A percentile compares a stretch with the other conserved stretches of the same genome.
These are phyloP conservation scores for Zoysia pacifica DNA, from an alignment of 176 grass and related monocot genomes.

Conservation along the genomic window DNA sequence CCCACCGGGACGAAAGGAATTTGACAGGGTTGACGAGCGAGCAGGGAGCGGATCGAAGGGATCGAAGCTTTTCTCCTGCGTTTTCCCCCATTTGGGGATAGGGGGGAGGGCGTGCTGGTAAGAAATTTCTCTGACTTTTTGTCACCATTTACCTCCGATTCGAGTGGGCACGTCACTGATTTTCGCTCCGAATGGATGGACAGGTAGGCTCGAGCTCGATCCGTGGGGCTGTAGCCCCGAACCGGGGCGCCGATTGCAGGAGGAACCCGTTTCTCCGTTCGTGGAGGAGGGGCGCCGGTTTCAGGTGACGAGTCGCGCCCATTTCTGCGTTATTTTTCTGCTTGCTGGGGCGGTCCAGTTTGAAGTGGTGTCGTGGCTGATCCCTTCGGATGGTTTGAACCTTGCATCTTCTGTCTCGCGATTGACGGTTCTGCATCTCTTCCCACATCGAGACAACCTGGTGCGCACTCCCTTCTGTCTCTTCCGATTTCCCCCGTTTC, in stretches of 20 bases:
- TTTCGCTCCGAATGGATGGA: background rate
- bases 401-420: background rate
- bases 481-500: background rate
- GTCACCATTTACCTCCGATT: background rate
- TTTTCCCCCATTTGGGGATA: background rate
- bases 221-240: slow-evolving; percentile 17
- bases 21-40: background rate
- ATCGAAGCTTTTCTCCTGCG: background rate
- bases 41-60: background rate
- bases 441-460: slow-evolving; percentile 8
- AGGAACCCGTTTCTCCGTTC: background rate
- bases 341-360: background rate
- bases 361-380: background rate
- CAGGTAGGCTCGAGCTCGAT: background rate
- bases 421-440: slow-evolving; percentile 19
- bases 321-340: background rate
- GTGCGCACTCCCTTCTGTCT: slow-evolving; percentile 1
- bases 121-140: slow-evolving; percentile 1
- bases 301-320: slow-evolving; percentile 9
- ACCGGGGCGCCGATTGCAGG: slow-evolving; percentile 11
- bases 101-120: background rate
- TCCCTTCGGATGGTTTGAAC: background rate
- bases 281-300: background rate
- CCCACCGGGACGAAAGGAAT: background rate
- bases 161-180: background rate